Evolutionary conservation across 495 filamentous ascomycete genomes (phyloP).

Genomic region (Cairneyella variabilis): DNA sequence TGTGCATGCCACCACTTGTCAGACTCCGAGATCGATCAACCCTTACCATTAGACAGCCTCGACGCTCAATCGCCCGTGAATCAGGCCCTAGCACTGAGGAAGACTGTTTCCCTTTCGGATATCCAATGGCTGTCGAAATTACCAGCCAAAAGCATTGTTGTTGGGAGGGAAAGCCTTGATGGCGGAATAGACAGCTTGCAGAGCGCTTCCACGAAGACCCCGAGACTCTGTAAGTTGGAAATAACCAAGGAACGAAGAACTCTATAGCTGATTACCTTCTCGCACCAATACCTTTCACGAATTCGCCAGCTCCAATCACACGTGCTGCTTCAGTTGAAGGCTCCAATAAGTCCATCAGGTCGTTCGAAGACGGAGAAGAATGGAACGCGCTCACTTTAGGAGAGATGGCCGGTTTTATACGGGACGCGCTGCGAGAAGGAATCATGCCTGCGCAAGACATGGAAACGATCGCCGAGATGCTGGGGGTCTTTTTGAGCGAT

Average conservation of each 20-base stretch:
- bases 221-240: not conserved
- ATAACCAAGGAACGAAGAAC: no score
- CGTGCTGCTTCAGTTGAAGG: constrained; percentile 3
- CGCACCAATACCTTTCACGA: constrained; percentile 5
- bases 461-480: constrained; percentile 20
- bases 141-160: no score
- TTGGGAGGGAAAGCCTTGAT: not conserved
- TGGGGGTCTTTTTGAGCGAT: constrained; percentile 1
- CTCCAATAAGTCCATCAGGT: not conserved
- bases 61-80: no score
- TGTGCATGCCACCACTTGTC: no score
- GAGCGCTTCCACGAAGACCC: no score
- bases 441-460: constrained; percentile 19
- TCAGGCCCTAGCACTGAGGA: no score
- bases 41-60: no score
- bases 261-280: no score
- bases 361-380: not conserved
- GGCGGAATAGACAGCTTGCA: not conserved
- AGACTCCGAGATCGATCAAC: no score
- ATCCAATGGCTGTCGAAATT: no score
- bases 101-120: no score
- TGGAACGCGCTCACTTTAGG: constrained; percentile 20
- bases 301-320: constrained; percentile 4
- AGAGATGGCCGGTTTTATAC: constrained; percentile 32
- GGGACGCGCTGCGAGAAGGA: constrained; percentile 24